Conservation (phyloP, 1,284 basidiomycete genomes). For the Trametes versicolor region DNA sequence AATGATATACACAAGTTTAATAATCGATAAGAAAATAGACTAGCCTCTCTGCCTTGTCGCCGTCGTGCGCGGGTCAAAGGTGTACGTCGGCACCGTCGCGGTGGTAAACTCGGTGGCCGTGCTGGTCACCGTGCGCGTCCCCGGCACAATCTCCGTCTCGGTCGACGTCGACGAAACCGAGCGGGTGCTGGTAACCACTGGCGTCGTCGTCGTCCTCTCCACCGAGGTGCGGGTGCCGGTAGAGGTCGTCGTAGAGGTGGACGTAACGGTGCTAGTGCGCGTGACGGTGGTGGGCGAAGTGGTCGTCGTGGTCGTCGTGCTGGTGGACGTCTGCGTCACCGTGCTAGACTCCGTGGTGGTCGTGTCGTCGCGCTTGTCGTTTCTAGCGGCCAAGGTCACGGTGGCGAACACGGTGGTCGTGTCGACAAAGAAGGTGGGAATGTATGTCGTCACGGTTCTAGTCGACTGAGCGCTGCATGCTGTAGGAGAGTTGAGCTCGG, state of each 20-base stretch:
- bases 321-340: slow-evolving; percentile 1
- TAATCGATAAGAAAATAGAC: too few species aligned
- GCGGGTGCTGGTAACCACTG: slow-evolving; percentile 10
- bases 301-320: slow-evolving; percentile 1
- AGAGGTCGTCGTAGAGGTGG: slow-evolving; percentile 8
- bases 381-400: not conserved
- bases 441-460: not conserved
- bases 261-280: not conserved
- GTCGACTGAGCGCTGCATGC: not conserved
- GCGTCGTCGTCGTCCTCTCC: not conserved
- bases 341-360: slow-evolving; percentile 4
- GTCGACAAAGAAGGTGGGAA: not conserved
- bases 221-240: slow-evolving; percentile 7
- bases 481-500: not conserved
- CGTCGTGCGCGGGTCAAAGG: slow-evolving; percentile 18
- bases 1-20: too few species aligned
- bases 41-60: slow-evolving; percentile 17
- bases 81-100: slow-evolving; percentile 8
- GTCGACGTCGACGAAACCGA: slow-evolving; percentile 13
- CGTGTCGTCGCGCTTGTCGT: slow-evolving; percentile 1
- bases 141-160: not conserved
- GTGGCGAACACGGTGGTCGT: slow-evolving; percentile 1
- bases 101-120: slow-evolving; percentile 11
- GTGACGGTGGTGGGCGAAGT: slow-evolving; percentile 9
- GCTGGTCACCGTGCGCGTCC: slow-evolving; percentile 17